These are phyloP conservation scores for Saturnispora besseyi DNA, from an alignment of 805 yeast species.

Conservation along the genomic window DNA sequence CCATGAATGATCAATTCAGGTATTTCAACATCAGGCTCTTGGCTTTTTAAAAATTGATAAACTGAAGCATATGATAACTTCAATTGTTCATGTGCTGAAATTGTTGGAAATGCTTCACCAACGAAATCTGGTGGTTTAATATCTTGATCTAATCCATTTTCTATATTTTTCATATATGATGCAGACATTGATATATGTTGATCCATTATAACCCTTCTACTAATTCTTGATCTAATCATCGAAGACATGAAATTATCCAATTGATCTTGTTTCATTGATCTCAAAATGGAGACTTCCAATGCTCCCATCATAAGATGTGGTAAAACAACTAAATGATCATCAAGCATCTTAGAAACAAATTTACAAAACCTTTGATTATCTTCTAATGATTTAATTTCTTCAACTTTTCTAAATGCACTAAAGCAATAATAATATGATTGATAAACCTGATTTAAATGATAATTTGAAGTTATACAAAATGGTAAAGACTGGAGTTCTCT, in stretches of 20 bases:
- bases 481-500: constrained; percentile 73
- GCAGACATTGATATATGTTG: constrained; percentile 79
- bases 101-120: constrained; percentile 75
- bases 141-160: constrained; percentile 31
- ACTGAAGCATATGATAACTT: constrained; percentile 43
- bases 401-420: constrained; percentile 70
- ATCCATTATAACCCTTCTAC: constrained; percentile 84
- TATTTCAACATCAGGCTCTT: constrained; percentile 48
- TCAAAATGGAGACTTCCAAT: constrained; percentile 60
- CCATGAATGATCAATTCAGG: constrained; percentile 79
- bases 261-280: constrained; percentile 47
- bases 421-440: constrained; percentile 81
- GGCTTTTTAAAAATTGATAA: constrained; percentile 41
- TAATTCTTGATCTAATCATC: constrained; percentile 75
- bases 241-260: constrained; percentile 70
- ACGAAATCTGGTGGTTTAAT: constrained; percentile 46
- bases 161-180: constrained; percentile 36
- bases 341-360: constrained; percentile 54
- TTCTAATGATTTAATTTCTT: constrained; percentile 54
- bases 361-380: constrained; percentile 71
- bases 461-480: constrained; percentile 74
- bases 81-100: constrained; percentile 65
- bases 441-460: constrained; percentile 79
- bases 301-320: constrained; percentile 94
- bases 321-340: constrained; percentile 70